These are phyloP conservation scores for Bothriochloa decipiens DNA, from an alignment of 176 grass and related monocot genomes.

Conservation along the genomic window DNA sequence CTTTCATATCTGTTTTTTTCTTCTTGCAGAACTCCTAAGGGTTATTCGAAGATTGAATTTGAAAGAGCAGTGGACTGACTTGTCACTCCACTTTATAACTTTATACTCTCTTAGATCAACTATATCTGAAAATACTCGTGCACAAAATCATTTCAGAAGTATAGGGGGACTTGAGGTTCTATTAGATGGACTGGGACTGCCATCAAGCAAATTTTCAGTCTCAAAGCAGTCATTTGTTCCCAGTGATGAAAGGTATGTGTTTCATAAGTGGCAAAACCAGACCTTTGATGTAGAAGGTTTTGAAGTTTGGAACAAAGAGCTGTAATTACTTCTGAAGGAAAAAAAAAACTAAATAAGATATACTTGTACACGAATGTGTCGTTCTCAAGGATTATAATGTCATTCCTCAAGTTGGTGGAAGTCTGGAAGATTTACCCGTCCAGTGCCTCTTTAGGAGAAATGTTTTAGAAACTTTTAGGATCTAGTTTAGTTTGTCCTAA, in stretches of 20 bases:
- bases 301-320: background rate
- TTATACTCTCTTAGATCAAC: conserved; percentile 76
- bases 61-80: conserved; percentile 92
- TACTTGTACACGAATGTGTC: background rate
- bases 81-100: conserved; percentile 87
- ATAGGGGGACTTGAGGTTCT: conserved; percentile 97
- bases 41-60: conserved; percentile 92
- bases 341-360: conserved; percentile 20
- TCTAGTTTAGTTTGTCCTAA: conserved; percentile 5
- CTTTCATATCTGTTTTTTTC: conserved; percentile 40
- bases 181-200: conserved; percentile 92
- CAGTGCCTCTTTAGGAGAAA: background rate
- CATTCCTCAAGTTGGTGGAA: conserved; percentile 1
- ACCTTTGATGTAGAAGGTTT: background rate
- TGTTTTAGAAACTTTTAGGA: background rate
- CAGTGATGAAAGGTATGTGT: conserved; percentile 73
- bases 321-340: background rate
- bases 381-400: conserved; percentile 15
- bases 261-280: conserved; percentile 12
- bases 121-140: conserved; percentile 83
- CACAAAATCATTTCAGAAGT: conserved; percentile 99
- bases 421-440: background rate
- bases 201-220: conserved; percentile 85
- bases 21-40: conserved; percentile 90
- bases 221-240: conserved; percentile 62